Conservation (phyloP, 2,329 filamentous ascomycete species). For the Xylariaceae sp. region DNA sequence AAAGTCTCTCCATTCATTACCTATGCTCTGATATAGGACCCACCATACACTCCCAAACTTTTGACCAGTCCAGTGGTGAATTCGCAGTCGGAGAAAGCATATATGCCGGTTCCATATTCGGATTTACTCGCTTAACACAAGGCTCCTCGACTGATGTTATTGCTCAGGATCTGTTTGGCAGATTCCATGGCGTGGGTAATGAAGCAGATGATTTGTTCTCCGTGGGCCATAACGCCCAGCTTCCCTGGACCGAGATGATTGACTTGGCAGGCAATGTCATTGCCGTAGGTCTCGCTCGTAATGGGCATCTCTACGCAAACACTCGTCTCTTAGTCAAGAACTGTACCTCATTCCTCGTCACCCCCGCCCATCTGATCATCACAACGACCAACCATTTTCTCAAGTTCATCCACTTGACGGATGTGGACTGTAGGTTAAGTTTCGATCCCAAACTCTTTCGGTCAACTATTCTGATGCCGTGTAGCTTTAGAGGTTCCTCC, state of each 20-base stretch:
- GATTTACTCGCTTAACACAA: conserved; percentile 29
- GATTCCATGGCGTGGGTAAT: conserved; percentile 37
- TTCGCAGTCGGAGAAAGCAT: conserved; percentile 15
- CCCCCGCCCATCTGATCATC: conserved; percentile 78
- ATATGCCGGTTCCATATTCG: conserved; percentile 28
- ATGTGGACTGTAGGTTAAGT: conserved; percentile 54
- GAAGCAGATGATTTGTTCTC: conserved; percentile 33
- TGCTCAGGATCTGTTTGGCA: conserved; percentile 45
- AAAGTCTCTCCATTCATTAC: conserved; percentile 26
- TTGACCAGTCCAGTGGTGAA: conserved; percentile 12
- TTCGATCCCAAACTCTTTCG: not conserved
- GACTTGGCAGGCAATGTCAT: conserved; percentile 39
- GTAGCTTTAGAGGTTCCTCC: conserved; percentile 74
- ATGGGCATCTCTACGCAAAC: conserved; percentile 76
- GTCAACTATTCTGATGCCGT: conserved; percentile 1
- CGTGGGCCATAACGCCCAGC: conserved; percentile 40
- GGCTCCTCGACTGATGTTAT: conserved; percentile 31
- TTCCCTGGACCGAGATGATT: conserved; percentile 51
- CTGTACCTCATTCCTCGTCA: conserved; percentile 86
- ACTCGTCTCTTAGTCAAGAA: conserved; percentile 72
- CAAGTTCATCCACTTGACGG: conserved; percentile 84
- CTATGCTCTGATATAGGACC: conserved; percentile 24
- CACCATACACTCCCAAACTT: conserved; percentile 20
- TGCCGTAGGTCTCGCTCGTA: conserved; percentile 64
- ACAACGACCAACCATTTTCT: conserved; percentile 90